phyloP scores from a whole-genome alignment of 768 basidiomycete species.

The Chalciporus chontae region DNA sequence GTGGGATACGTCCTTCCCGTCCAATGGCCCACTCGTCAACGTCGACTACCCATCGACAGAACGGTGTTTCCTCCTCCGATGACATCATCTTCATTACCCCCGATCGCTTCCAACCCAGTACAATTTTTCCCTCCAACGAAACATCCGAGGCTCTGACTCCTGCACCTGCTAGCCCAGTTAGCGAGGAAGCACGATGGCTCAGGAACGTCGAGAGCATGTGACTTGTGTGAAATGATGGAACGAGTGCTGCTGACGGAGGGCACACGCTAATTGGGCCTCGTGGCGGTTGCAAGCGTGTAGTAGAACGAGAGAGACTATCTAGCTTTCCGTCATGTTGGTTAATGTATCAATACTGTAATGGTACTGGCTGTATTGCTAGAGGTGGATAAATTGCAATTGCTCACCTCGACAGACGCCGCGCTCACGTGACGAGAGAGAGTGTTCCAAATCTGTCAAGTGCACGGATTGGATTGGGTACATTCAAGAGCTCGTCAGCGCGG shows the following conservation, averaged over 20 bases:
- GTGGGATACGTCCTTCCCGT: not conserved
- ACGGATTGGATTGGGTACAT: conserved; percentile 12
- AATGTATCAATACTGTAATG: not conserved
- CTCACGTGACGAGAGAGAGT: conserved; percentile 20
- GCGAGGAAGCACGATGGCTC: not conserved
- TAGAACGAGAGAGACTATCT: not conserved
- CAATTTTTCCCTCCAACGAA: not conserved
- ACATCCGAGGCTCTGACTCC: not conserved
- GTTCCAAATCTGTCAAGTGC: conserved; percentile 32
- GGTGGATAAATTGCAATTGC: conserved; percentile 1
- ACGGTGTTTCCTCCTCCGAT: not conserved
- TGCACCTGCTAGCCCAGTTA: not conserved
- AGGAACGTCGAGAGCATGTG: not conserved
- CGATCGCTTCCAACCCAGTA: not conserved
- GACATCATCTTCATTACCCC: not conserved
- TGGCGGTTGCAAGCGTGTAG: too few species aligned
- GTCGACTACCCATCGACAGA: not conserved
- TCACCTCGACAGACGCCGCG: conserved; percentile 5
- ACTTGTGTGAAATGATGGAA: not conserved
- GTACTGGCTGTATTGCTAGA: not conserved
- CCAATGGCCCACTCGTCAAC: not conserved
- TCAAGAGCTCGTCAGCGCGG: conserved; percentile 32
- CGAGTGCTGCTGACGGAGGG: too few species aligned
- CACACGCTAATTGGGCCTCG: too few species aligned
- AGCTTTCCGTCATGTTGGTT: not conserved